Evolutionary conservation across 2,329 filamentous ascomycete genomes (phyloP), one percentile per base, ranked within the genome.

Genomic region (Venturiaceae sp.): DNA sequence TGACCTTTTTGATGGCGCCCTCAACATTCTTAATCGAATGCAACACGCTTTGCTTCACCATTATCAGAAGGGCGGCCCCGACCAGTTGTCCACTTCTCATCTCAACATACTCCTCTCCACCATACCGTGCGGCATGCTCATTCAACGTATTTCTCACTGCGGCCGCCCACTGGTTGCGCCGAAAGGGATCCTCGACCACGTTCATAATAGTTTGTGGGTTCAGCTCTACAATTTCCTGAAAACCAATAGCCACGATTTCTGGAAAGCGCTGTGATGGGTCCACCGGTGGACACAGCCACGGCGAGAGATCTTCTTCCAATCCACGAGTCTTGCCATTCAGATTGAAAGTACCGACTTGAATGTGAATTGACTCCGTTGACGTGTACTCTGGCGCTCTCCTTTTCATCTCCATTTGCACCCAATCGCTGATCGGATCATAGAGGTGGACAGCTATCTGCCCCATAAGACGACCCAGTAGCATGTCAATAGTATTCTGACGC

Each of bases 151-250:
- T 78, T 63, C 86, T 86, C 26, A 97, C 91, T 3, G 88, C 86
- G 57, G 80, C 75, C 69, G 99, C 94, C 94, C 94, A 99, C 21
- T 86, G 76, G 62, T 90, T 85, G 63, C 92, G 89, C 57, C 89
- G 83, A 3, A 85, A 84, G 1, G 94, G 94, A 69, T 99, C 92
- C n/a, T n/a, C 44, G 30, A 26, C 23, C 61, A 92, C 97, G 63
- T 95, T 96, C 91, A 99, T 96, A 67, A 99, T 97, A 68, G 99
- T 94, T 70, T 97, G 92, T 16, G 95, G 94, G 65, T 90, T 96
- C 52, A 99, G 77, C 68, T 96, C 90, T n/a, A 99, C 94, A 62
- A 99, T 97, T 72, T 99, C 94, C 69, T 99, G 94, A 66, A 99
- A 97, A 0, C 90, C 94, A 16, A 96, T 86, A 7, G 88, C 91